Conservation (phyloP, 177 flowering plant species). For the Tripterygium wilfordii region DNA sequence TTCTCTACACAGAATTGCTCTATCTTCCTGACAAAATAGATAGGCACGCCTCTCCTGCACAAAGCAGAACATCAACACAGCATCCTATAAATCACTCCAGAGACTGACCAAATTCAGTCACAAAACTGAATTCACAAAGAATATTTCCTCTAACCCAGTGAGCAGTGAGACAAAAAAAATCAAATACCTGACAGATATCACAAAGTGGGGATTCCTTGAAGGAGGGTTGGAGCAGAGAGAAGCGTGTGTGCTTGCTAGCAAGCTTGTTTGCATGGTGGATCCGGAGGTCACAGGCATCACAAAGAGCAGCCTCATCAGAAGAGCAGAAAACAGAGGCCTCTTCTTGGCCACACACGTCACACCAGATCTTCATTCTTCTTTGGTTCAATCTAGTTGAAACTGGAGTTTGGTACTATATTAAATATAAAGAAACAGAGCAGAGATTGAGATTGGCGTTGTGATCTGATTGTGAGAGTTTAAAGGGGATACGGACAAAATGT, state of each 20-base stretch:
- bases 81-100: too few relatives aligned
- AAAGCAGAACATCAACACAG: not conserved
- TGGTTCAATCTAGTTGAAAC: not conserved
- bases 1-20: slow-evolving; percentile 49
- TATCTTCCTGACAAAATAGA: slow-evolving; percentile 76
- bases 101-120: too few relatives aligned
- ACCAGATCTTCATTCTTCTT: slow-evolving; percentile 74
- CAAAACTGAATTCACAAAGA: too few relatives aligned
- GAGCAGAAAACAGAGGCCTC: slow-evolving; percentile 75
- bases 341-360: slow-evolving; percentile 63
- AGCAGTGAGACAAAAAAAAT: too few relatives aligned
- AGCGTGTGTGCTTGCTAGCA: slow-evolving; percentile 72
- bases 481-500: slow-evolving; percentile 4
- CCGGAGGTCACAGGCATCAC: slow-evolving; percentile 56
- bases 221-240: slow-evolving; percentile 54
- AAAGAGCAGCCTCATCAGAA: slow-evolving; percentile 92
- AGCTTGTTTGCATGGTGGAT: slow-evolving; percentile 91
- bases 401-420: not conserved
- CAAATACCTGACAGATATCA: slow-evolving; percentile 88
- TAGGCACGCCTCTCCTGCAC: slow-evolving; percentile 63
- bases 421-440: not conserved
- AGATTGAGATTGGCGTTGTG: not conserved
- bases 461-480: too few relatives aligned
- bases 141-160: too few relatives aligned
- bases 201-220: slow-evolving; percentile 50